phyloP scores from a whole-genome alignment of 345 rosid species.

The Noccaea caerulescens region DNA sequence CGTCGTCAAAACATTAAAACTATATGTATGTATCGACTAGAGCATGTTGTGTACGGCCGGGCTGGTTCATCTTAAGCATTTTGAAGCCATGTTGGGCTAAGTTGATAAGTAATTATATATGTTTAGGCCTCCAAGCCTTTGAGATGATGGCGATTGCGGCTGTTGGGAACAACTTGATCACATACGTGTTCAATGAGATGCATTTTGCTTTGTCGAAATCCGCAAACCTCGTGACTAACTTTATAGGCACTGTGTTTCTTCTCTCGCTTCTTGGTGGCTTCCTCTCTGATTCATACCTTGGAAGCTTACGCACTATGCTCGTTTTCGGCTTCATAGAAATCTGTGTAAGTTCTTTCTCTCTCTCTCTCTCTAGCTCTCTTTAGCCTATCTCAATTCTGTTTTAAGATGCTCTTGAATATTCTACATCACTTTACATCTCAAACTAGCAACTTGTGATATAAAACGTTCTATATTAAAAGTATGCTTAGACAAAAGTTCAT shows the following conservation, averaged over 20 bases:
- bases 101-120: not conserved
- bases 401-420: slow-evolving; percentile 41
- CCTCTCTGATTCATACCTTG: slow-evolving; percentile 80
- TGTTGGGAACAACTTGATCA: slow-evolving; percentile 83
- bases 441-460: slow-evolving; percentile 30
- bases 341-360: slow-evolving; percentile 47
- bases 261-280: slow-evolving; percentile 86
- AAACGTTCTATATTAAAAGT: slow-evolving; percentile 5
- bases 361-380: slow-evolving; percentile 1
- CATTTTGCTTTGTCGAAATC: slow-evolving; percentile 72
- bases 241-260: slow-evolving; percentile 83
- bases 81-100: not conserved
- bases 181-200: slow-evolving; percentile 73
- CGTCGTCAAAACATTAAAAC: not conserved
- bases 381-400: not conserved
- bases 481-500: slow-evolving; percentile 14
- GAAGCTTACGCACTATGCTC: slow-evolving; percentile 64
- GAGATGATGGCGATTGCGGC: slow-evolving; percentile 82
- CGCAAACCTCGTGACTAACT: slow-evolving; percentile 84
- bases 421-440: slow-evolving; percentile 4
- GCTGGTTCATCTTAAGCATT: slow-evolving; percentile 2
- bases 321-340: slow-evolving; percentile 61
- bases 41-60: not conserved
- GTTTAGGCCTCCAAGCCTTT: slow-evolving; percentile 61
- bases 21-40: not conserved